A percentile compares a stretch with the other conserved stretches of the same genome.
Evolutionary conservation across 2,329 filamentous ascomycete species (phyloP).

Genomic region (Hymenoscyphus infarciens): DNA sequence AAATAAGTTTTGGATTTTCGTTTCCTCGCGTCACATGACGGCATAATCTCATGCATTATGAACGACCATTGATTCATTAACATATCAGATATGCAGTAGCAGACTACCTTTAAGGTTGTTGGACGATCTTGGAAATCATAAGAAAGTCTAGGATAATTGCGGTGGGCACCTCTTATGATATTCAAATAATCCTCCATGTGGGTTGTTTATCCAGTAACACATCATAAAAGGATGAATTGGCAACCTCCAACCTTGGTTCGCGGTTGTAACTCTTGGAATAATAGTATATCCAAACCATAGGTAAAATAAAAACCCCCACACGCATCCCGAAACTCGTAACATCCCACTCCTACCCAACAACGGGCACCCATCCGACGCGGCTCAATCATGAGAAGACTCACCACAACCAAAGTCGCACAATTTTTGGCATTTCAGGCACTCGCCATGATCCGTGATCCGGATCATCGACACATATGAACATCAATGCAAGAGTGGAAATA

Average conservation of each 20-base stretch:
- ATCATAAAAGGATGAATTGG: not conserved
- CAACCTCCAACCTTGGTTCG: not conserved
- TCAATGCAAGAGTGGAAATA: not conserved
- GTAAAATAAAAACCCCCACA: not conserved
- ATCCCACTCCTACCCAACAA: not conserved
- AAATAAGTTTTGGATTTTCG: not conserved
- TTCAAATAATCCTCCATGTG: not conserved
- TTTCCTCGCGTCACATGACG: not conserved
- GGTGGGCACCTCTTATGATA: not conserved
- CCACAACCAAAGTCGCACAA: not conserved
- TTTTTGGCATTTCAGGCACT: not conserved
- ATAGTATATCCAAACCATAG: not conserved
- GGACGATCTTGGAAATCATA: not conserved
- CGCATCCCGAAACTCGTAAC: not conserved
- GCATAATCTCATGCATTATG: not conserved
- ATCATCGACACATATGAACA: not conserved
- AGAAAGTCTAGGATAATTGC: not conserved
- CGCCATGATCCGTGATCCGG: not conserved
- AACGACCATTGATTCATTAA: not conserved
- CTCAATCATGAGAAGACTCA: not conserved
- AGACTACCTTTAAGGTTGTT: not conserved
- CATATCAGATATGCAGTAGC: not conserved
- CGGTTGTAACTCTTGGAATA: not conserved
- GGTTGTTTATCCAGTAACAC: not conserved
- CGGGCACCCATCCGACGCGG: conserved; percentile 3